Evolutionary conservation across 331 rosid genomes (phyloP).

Genomic region (Prunus yedoensis): DNA sequence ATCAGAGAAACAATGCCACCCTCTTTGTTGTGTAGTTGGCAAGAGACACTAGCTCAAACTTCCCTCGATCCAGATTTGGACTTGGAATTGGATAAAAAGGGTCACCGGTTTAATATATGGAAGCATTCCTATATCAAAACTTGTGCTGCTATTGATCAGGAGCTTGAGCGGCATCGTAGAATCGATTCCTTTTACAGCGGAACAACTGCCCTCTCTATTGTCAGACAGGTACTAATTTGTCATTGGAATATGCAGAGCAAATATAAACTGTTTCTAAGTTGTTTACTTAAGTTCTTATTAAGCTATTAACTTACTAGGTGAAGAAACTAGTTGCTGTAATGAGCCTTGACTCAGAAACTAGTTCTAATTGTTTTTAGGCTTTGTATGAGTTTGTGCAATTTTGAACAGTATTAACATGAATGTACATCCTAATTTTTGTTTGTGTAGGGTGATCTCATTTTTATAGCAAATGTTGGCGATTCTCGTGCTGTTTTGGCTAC

Average conservation of each 20-base stretch:
- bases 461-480: slow-evolving; percentile 89
- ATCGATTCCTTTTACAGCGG: slow-evolving; percentile 84
- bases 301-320: too few species aligned
- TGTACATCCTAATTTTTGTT: not conserved
- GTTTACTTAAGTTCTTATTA: too few species aligned
- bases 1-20: slow-evolving; percentile 83
- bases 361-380: too few species aligned
- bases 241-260: not conserved
- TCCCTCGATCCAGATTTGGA: slow-evolving; percentile 54
- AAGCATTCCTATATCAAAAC: slow-evolving; percentile 79
- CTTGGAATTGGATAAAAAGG: slow-evolving; percentile 43
- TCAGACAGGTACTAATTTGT: slow-evolving; percentile 58
- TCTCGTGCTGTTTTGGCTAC: slow-evolving; percentile 95
- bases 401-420: not conserved
- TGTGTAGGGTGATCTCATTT: slow-evolving; percentile 66
- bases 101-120: slow-evolving; percentile 60
- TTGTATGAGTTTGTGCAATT: not conserved
- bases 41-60: slow-evolving; percentile 66
- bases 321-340: too few species aligned
- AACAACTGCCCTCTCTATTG: slow-evolving; percentile 85
- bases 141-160: slow-evolving; percentile 80
- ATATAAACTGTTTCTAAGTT: not conserved
- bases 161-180: slow-evolving; percentile 67
- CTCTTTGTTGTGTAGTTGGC: slow-evolving; percentile 83
- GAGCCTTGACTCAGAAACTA: too few species aligned